These are phyloP conservation scores for Neurospora sp. DNA, from an alignment of 495 filamentous ascomycete species.

Conservation along the genomic window DNA sequence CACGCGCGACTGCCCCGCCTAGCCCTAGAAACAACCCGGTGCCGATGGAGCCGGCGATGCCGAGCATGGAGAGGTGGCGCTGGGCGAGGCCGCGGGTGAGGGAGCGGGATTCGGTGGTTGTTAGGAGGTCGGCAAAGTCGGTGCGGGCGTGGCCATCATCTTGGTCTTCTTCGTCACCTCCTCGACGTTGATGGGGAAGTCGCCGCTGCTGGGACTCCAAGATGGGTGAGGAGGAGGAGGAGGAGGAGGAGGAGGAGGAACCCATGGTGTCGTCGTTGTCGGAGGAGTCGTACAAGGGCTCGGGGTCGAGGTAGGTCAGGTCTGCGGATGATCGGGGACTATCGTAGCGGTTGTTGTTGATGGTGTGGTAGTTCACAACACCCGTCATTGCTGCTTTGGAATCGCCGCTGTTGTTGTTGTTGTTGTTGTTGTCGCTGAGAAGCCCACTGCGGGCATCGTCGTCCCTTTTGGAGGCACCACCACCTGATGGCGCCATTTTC, in stretches of 20 bases:
- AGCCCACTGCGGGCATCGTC: not conserved
- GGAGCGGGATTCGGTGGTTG: conserved; percentile 24
- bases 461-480: not conserved
- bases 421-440: not conserved
- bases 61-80: conserved; percentile 41
- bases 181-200: not conserved
- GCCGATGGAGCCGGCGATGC: conserved; percentile 37
- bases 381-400: not conserved
- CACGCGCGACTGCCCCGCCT: conserved; percentile 37
- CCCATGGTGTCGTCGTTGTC: not conserved
- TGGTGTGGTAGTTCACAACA: not conserved
- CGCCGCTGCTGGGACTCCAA: not conserved
- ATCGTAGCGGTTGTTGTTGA: not conserved
- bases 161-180: not conserved
- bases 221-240: not conserved
- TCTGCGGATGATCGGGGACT: not conserved
- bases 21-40: conserved; percentile 46
- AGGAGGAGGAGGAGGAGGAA: not conserved
- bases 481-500: not conserved
- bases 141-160: not conserved
- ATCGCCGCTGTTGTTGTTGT: not conserved
- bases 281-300: not conserved
- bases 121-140: conserved; percentile 16
- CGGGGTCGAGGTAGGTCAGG: not conserved
- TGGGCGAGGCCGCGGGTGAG: conserved; percentile 33